A percentile compares a stretch with the other conserved stretches of the same genome.
These are phyloP conservation scores for Kwoniella shandongensis DNA, from an alignment of 768 basidiomycete species.

Conservation along the genomic window DNA sequence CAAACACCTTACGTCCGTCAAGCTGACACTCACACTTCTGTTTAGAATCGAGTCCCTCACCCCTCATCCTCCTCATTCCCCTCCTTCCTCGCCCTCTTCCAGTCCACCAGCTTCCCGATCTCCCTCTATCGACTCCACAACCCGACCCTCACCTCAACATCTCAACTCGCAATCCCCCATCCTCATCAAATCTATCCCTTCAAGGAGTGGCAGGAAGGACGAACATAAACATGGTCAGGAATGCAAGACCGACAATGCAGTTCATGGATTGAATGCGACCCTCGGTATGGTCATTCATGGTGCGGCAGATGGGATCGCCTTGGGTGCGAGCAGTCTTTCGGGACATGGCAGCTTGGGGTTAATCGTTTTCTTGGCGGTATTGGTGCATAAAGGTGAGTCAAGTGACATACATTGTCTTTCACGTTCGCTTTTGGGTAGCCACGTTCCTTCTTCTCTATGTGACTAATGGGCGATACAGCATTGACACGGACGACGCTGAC, in stretches of 20 bases:
- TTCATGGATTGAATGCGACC: conserved; percentile 68
- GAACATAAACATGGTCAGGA: conserved; percentile 33
- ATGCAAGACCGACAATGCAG: not conserved
- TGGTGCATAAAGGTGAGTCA: conserved; percentile 77
- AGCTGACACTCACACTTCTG: not conserved
- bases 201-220: conserved; percentile 20
- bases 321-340: conserved; percentile 65
- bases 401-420: not conserved
- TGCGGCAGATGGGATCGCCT: conserved; percentile 85
- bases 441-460: not conserved
- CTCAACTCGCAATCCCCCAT: conserved; percentile 38
- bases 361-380: conserved; percentile 84
- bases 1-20: not conserved
- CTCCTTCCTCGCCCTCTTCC: conserved; percentile 29
- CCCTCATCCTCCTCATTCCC: conserved; percentile 47
- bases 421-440: no score
- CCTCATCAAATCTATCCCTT: conserved; percentile 36
- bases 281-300: conserved; percentile 84
- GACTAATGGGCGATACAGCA: no score
- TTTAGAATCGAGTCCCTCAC: conserved; percentile 45
- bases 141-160: conserved; percentile 23
- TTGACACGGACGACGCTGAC: no score
- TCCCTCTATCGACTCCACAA: conserved; percentile 20
- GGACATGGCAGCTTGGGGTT: conserved; percentile 62
- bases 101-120: conserved; percentile 16